A percentile compares a stretch with the other conserved stretches of the same genome.
Conservation (phyloP, 345 rosid genomes). For the Eucalyptus cladocalyx region DNA sequence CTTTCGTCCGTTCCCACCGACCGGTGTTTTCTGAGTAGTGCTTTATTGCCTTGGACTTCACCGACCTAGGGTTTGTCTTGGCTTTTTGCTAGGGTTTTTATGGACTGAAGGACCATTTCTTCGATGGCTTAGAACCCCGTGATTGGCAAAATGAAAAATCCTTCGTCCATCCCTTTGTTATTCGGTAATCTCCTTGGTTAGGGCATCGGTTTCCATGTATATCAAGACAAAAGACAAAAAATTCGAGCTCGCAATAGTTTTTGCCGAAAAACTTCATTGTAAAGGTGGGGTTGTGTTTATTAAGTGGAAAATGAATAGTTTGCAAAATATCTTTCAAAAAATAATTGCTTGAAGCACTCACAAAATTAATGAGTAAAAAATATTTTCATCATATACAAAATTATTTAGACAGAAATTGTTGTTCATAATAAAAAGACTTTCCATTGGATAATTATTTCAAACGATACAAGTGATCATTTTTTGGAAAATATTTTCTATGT, state of each 20-base stretch:
- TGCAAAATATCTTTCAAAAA: no score
- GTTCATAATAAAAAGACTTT: neutral
- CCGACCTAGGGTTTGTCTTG: neutral
- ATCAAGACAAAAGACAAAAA: neutral
- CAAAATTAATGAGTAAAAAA: no score
- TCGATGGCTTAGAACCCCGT: neutral
- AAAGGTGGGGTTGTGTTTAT: neutral
- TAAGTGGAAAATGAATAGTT: neutral
- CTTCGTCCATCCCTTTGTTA: neutral
- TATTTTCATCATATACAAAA: neutral
- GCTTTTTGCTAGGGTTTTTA: neutral
- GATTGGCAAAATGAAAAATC: neutral
- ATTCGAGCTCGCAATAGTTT: neutral
- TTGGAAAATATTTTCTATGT: no score
- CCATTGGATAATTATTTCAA: neutral
- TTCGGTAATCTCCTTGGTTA: neutral
- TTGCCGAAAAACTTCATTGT: neutral
- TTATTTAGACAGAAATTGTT: neutral
- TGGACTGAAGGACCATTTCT: neutral
- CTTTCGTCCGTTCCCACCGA: neutral
- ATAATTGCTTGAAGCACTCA: neutral
- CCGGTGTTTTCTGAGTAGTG: neutral
- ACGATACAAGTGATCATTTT: accelerated
- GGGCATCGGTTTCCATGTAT: neutral
- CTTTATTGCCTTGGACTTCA: neutral